These are phyloP conservation scores for Ilyonectria destructans DNA, from an alignment of 2,329 filamentous ascomycete species.

Conservation along the genomic window DNA sequence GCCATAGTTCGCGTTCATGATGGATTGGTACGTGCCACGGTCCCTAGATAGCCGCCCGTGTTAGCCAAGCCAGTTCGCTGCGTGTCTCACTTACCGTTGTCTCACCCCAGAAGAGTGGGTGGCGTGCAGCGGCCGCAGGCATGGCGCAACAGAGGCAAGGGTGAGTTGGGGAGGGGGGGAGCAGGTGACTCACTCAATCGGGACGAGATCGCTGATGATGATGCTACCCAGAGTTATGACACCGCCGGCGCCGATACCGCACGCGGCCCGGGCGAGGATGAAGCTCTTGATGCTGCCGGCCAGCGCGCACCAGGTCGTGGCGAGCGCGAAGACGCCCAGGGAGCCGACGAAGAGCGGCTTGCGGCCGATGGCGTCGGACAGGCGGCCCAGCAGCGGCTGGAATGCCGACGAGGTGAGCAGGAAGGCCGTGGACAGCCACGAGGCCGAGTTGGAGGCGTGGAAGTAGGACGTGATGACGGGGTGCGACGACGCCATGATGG, in stretches of 20 bases:
- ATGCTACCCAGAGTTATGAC: constrained; percentile 80
- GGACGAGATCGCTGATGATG: constrained; percentile 81
- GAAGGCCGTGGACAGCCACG: constrained; percentile 87
- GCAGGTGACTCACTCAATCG: constrained; percentile 73
- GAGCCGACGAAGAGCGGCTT: constrained; percentile 77
- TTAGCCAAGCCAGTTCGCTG: constrained; percentile 9
- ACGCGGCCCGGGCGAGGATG: constrained; percentile 79
- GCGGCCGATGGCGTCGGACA: constrained; percentile 82
- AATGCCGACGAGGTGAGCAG: constrained; percentile 83
- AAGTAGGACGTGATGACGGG: constrained; percentile 89
- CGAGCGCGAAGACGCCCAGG: constrained; percentile 74
- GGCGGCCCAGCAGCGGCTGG: constrained; percentile 81
- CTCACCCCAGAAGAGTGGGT: constrained; percentile 8
- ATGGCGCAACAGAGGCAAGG: constrained; percentile 8
- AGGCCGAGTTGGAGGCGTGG: constrained; percentile 82
- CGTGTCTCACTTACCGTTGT: not conserved
- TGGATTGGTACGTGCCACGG: constrained; percentile 81
- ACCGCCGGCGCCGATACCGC: constrained; percentile 82
- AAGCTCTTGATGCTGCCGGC: constrained; percentile 79
- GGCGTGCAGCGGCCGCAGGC: constrained; percentile 7
- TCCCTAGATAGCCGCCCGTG: constrained; percentile 9
- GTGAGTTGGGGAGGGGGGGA: not conserved
- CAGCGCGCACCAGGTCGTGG: constrained; percentile 79
- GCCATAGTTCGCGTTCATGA: constrained; percentile 78
- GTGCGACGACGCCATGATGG: constrained; percentile 86